These are phyloP conservation scores for Fragaria nilgerrensis DNA, from an alignment of 306 rosid genomes.

Conservation along the genomic window DNA sequence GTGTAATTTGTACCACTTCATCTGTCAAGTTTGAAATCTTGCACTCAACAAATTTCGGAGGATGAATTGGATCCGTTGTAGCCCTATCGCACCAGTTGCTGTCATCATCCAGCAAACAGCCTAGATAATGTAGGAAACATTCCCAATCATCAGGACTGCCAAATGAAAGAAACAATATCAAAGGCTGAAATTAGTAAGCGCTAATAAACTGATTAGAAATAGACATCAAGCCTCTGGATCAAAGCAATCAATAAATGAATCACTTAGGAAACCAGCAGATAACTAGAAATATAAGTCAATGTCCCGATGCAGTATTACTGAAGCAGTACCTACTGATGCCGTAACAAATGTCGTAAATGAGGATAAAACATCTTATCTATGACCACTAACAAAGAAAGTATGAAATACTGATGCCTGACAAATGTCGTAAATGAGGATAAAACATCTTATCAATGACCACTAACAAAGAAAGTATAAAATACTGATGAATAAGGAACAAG, in stretches of 20 bases:
- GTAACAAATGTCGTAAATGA: neutral
- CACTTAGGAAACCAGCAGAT: neutral
- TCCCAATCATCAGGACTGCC: slow-evolving; percentile 99
- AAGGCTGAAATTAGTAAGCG: slow-evolving; percentile 7
- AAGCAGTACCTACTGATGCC: neutral
- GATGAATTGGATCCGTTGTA: slow-evolving; percentile 55
- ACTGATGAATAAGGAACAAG: neutral
- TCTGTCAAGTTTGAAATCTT: slow-evolving; percentile 70
- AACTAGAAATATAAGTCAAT: neutral
- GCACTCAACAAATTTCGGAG: slow-evolving; percentile 52
- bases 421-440: neutral
- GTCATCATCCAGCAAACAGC: slow-evolving; percentile 91
- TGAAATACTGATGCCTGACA: neutral
- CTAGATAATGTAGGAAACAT: slow-evolving; percentile 86
- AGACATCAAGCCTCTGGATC: neutral
- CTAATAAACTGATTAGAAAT: neutral
- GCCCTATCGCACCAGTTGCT: slow-evolving; percentile 61
- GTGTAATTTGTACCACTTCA: slow-evolving; percentile 56
- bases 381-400: neutral
- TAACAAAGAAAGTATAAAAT: neutral
- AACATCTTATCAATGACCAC: neutral
- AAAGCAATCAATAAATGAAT: neutral
- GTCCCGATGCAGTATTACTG: neutral
- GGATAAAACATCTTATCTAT: neutral
- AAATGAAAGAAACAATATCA: slow-evolving; percentile 42